Conservation (phyloP, 202 grass and related monocot species). For the Panicum virgatum region DNA sequence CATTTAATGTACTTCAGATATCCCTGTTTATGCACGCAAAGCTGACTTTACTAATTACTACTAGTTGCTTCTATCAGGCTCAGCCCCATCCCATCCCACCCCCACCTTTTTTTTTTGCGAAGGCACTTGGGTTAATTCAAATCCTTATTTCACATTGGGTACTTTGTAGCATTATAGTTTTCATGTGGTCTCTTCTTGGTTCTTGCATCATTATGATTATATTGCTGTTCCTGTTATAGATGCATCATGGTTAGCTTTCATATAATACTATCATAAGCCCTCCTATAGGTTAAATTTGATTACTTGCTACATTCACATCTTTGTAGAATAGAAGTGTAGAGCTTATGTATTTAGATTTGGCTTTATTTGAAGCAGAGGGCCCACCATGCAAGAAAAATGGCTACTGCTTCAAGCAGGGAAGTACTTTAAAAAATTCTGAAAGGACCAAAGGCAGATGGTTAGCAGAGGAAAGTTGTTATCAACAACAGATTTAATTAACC, state of each 20-base stretch:
- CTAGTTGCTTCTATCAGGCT: background rate
- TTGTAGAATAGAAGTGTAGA: slow-evolving; percentile 4
- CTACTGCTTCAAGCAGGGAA: slow-evolving; percentile 39
- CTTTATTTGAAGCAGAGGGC: slow-evolving; percentile 39
- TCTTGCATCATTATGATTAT: slow-evolving; percentile 18
- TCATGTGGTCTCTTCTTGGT: slow-evolving; percentile 10
- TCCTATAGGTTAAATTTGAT: slow-evolving; percentile 8
- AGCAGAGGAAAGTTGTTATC: slow-evolving; percentile 55
- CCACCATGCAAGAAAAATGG: slow-evolving; percentile 37
- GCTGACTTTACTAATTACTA: too few relatives aligned
- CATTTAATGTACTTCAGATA: slow-evolving; percentile 12
- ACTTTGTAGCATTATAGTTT: slow-evolving; percentile 15
- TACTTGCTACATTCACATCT: slow-evolving; percentile 16
- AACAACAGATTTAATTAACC: background rate
- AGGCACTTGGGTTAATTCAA: too few relatives aligned
- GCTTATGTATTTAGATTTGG: slow-evolving; percentile 18
- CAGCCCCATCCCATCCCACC: too few relatives aligned
- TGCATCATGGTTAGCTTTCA: background rate
- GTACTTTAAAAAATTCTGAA: slow-evolving; percentile 43
- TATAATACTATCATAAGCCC: background rate
- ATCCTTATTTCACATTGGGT: background rate
- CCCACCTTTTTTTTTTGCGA: too few relatives aligned
- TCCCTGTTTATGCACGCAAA: background rate
- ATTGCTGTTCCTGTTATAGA: background rate
- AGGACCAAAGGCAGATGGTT: slow-evolving; percentile 49